A percentile compares a stretch with the other conserved stretches of the same genome.
Evolutionary conservation across 2,329 filamentous ascomycete genomes (phyloP).

Genomic region (Aurifilum marmelostoma): DNA sequence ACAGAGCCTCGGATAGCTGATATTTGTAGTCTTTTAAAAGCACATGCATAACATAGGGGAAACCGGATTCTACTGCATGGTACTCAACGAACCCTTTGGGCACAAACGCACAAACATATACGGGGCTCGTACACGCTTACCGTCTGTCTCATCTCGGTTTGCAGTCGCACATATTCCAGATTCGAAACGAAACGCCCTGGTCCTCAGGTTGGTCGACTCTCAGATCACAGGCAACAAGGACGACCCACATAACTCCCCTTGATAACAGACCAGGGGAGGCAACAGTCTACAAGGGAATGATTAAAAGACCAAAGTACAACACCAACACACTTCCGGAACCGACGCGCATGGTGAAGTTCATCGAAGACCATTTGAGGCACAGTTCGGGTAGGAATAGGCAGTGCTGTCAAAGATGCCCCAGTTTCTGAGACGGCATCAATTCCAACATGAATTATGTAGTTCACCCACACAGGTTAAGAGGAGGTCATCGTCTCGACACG

Average conservation of each 20-base stretch:
- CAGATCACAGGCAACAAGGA: neutral
- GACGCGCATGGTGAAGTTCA: too few relatives aligned
- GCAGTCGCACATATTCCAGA: neutral
- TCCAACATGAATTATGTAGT: conserved; percentile 10
- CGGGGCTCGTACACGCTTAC: neutral
- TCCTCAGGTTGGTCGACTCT: neutral
- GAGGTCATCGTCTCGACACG: conserved; percentile 6
- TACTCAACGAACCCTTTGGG: neutral
- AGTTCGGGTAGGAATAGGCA: conserved; percentile 4
- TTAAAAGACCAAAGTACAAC: too few relatives aligned
- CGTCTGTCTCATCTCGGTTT: conserved; percentile 10
- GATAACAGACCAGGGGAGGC: neutral
- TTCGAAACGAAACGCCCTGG: conserved; percentile 11
- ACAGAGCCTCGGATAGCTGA: neutral
- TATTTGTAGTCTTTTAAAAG: neutral
- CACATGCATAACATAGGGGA: neutral
- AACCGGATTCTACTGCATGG: neutral
- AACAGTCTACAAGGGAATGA: neutral
- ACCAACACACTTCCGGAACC: too few relatives aligned
- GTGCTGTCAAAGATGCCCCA: conserved; percentile 18
- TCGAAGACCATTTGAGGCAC: neutral
- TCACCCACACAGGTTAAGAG: conserved; percentile 12
- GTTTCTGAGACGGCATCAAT: conserved; percentile 10
- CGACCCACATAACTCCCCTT: conserved; percentile 7
- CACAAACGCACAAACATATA: neutral